A percentile compares a stretch with the other conserved stretches of the same genome.
These are phyloP conservation scores for Ilex asprella DNA, from an alignment of 257 asterid species.

Conservation along the genomic window DNA sequence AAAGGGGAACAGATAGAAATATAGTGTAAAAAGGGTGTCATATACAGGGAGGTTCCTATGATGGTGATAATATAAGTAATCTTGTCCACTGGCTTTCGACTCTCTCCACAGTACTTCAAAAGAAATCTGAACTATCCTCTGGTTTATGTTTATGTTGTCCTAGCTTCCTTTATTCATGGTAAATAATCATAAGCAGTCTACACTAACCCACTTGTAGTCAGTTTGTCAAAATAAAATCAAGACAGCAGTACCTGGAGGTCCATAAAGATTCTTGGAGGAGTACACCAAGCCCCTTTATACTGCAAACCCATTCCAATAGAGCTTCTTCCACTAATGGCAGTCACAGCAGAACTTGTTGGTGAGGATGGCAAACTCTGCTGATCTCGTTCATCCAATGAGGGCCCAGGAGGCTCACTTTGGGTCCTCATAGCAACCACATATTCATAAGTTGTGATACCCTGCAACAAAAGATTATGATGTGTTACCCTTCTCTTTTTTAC, in stretches of 20 bases:
- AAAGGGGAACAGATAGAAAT: too few species aligned
- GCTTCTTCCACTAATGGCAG: conserved; percentile 90
- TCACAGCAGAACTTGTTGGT: conserved; percentile 91
- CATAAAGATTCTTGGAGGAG: conserved; percentile 96
- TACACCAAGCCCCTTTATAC: conserved; percentile 96
- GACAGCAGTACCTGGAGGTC: conserved; percentile 69
- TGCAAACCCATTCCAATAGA: conserved; percentile 89
- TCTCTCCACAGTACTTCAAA: too few species aligned
- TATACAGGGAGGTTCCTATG: too few species aligned
- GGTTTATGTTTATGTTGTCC: too few species aligned
- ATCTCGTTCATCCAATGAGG: conserved; percentile 77
- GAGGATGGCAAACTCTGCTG: conserved; percentile 89
- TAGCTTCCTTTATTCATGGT: too few species aligned
- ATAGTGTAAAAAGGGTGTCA: too few species aligned
- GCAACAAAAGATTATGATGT: conserved; percentile 1
- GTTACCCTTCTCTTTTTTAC: background rate
- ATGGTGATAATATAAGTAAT: too few species aligned
- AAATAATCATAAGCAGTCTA: too few species aligned
- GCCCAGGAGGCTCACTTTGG: conserved; percentile 89
- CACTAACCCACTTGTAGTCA: too few species aligned
- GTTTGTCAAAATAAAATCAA: background rate
- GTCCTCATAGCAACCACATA: conserved; percentile 91
- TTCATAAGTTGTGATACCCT: conserved; percentile 97
- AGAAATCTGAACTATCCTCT: too few species aligned
- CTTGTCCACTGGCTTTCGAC: too few species aligned